Conservation (phyloP, 805 yeast genomes). For the Ogataea nakhonphanomensis region DNA sequence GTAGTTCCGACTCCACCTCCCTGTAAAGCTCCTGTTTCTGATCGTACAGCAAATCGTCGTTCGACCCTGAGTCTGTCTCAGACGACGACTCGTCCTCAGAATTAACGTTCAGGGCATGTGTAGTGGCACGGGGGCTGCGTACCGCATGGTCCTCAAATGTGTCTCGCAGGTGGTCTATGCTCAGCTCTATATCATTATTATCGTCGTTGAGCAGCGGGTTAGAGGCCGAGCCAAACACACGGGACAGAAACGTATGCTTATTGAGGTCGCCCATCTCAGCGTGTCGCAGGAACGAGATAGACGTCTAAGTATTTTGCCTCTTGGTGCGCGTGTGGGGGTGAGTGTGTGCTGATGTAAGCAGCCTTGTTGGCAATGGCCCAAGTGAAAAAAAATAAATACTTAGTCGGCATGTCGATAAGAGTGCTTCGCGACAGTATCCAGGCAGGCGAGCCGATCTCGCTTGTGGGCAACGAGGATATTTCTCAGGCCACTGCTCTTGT, state of each 20-base stretch:
- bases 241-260: slow-evolving; percentile 56
- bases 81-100: slow-evolving; percentile 28
- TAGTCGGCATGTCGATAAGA: slow-evolving; percentile 3
- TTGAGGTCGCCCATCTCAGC: slow-evolving; percentile 20
- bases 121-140: slow-evolving; percentile 5
- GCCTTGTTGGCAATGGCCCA: too few relatives aligned
- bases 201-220: slow-evolving; percentile 33
- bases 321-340: background rate
- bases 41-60: slow-evolving; percentile 12
- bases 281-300: background rate
- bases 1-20: slow-evolving; percentile 23
- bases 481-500: slow-evolving; percentile 18
- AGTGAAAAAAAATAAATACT: background rate
- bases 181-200: slow-evolving; percentile 24
- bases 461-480: slow-evolving; percentile 20
- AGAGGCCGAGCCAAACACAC: slow-evolving; percentile 51
- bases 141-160: slow-evolving; percentile 22
- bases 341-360: too few relatives aligned
- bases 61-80: slow-evolving; percentile 14
- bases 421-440: slow-evolving; percentile 4
- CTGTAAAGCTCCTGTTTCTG: slow-evolving; percentile 21
- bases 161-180: slow-evolving; percentile 21
- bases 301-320: slow-evolving; percentile 11
- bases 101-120: slow-evolving; percentile 18
- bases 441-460: slow-evolving; percentile 3